Base-by-base conservation (phyloP, 2,329 filamentous ascomycete genomes). In the Colletotrichum karsti region DNA sequence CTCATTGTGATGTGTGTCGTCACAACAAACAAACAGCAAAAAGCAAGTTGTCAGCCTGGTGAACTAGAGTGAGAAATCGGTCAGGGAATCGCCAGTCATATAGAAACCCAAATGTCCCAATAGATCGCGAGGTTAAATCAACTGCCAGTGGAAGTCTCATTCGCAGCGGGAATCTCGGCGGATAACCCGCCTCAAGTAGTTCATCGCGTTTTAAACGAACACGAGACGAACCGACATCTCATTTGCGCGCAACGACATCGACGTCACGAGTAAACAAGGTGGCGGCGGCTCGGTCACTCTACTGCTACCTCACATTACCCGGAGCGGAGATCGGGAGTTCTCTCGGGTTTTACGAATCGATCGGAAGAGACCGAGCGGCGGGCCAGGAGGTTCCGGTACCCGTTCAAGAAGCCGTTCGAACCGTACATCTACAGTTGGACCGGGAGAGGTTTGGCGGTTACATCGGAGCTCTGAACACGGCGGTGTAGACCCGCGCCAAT, bases 231-330 rank as follows among this genome's bases (percentile, higher is more conserved):
- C 24, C 22, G n/a, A 46, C 13, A 13, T 50, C 18, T 39, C 33
- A 64, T 64, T 64, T 37, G 50, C 33, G 61, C 56, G 61, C 41
- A 24, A 58, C 44, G 51, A 59, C 30, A 13, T 50, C 9, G 10
- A 13, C 33, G 61, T 42, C 46, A 48, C 42, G n/a, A 5, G 13
- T 35, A 30, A 26, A 28, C 37, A 26, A 41, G 46, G 7, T 41
- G 28, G 18, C 50, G 28, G 18, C 35, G 33, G 50, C 8, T 28
- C 50, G 18, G 50, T n/a, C 13, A n/a, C 26, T 20, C 35, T n/a
- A 33, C 20, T 60, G 26, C 13, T n/a, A 39, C 26, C 24, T 57
- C 54, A 26, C 5, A 59, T 50, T 48, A 28, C 60, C 41, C 24
- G 28, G 28, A 28, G 28, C n/a, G n/a, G n/a, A n/a, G 35, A 15